Percentiles rank a stretch among this genome's conserved stretches.
These are phyloP conservation scores for Populus pruinosa DNA, from an alignment of 345 rosid species.

Conservation along the genomic window DNA sequence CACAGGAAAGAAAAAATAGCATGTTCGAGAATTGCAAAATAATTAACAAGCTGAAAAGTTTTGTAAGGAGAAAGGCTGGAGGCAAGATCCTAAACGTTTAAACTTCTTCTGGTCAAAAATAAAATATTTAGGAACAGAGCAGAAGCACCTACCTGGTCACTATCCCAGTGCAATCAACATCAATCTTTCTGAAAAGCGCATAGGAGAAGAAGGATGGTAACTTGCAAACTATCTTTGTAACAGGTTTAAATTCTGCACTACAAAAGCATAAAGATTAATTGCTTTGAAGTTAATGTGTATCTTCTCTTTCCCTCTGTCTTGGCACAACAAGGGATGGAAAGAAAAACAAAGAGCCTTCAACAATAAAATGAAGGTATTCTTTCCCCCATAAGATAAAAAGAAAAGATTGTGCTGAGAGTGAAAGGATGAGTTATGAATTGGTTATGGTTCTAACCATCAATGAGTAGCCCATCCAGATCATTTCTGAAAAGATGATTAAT, in stretches of 20 bases:
- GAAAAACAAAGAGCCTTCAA: not conserved
- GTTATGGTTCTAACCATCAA: constrained; percentile 21
- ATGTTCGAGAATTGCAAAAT: not conserved
- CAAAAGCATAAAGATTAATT: not conserved
- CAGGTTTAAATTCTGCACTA: constrained; percentile 14
- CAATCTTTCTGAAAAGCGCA: constrained; percentile 66
- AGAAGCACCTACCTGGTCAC: constrained; percentile 61
- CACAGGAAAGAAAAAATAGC: not conserved
- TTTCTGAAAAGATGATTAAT: constrained; percentile 18
- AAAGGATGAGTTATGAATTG: not conserved
- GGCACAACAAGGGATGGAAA: not conserved
- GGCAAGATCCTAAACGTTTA: not conserved
- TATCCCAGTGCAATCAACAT: constrained; percentile 45
- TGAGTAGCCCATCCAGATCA: constrained; percentile 20
- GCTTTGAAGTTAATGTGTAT: not conserved
- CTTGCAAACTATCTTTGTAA: constrained; percentile 72
- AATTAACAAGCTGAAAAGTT: not conserved
- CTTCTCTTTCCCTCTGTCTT: not conserved
- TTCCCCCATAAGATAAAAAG: not conserved
- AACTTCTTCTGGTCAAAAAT: not conserved
- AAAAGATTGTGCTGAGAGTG: not conserved
- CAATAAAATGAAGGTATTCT: not conserved
- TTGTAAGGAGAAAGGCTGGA: not conserved
- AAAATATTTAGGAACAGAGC: not conserved
- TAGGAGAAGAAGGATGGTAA: constrained; percentile 80